Evolutionary conservation across 2,329 filamentous ascomycete species (phyloP), one percentile per base, ranked within the genome.

Genomic region (Tolypocladium endophyticum): DNA sequence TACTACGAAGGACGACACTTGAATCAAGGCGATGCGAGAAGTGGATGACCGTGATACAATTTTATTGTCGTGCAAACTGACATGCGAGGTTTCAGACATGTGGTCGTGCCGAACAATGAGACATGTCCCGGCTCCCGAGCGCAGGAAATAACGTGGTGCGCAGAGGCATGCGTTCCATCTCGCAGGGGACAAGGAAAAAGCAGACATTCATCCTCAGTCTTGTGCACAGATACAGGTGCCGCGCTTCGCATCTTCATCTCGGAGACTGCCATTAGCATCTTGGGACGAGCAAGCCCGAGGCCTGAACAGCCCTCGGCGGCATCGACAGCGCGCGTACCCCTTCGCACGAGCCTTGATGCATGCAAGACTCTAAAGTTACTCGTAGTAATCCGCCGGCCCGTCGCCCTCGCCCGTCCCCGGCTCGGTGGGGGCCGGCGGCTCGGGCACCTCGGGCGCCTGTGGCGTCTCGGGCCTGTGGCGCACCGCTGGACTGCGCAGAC

Each of bases 321-420:
- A 35, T 35, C 20, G 50, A 23, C 2, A 14, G 50, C 50, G 45
- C 7, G 39, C 39, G 28, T 33, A 53, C 50, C 50, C 30, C 18
- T 14, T 53, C 28, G 50, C 50, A 53, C 47, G 45, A 50, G 25
- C 47, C 45, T 30, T 25, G 50, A n/a, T 41, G 50, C 50, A 4
- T 4, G 39, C 59, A 56, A 62, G 59, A 18, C 14, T 50, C 47
- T 28, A n/a, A n/a, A n/a, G n/a, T n/a, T n/a, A 50, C 45, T 28
- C 14, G 23, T 7, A 50, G 45, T 50, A 72, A 59, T 72, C 69
- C 25, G 66, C 69, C 23, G 66, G 70, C 56, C 68, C 70, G 55
- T 71, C 69, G 30, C 70, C 70, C 57, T 70, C 69, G 43, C 67
- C 67, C 38, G 65, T 65, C 57, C 68, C 68, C 5, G 70, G 70